Conservation (phyloP, 345 rosid genomes). For the Triadica sebifera region DNA sequence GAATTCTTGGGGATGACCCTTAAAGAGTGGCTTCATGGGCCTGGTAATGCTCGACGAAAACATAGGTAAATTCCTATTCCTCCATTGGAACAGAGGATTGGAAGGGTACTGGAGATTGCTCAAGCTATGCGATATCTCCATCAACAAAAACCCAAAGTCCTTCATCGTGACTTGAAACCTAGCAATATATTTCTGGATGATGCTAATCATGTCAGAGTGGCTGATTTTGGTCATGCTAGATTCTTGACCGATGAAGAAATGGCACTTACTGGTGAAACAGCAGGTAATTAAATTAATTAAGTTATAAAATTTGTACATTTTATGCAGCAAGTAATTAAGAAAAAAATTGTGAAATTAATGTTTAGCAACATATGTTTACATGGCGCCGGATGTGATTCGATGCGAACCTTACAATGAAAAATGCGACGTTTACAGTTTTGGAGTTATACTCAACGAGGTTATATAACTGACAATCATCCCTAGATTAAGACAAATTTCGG, state of each 20-base stretch:
- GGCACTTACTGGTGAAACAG: conserved; percentile 58
- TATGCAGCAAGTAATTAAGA: conserved; percentile 8
- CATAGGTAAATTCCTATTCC: conserved; percentile 42
- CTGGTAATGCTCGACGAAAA: conserved; percentile 20
- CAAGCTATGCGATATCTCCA: conserved; percentile 68
- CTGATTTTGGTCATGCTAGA: conserved; percentile 67
- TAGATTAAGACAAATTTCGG: conserved; percentile 40
- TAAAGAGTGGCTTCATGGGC: conserved; percentile 62
- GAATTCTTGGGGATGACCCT: conserved; percentile 46
- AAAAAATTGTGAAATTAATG: too few relatives aligned
- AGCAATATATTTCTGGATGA: conserved; percentile 60
- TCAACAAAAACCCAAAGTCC: conserved; percentile 54
- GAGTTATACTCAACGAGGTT: conserved; percentile 49
- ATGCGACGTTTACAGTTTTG: conserved; percentile 58
- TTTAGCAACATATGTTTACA: conserved; percentile 57
- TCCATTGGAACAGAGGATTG: conserved; percentile 39
- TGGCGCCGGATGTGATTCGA: conserved; percentile 61
- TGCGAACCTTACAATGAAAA: conserved; percentile 62
- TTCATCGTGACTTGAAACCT: conserved; percentile 66
- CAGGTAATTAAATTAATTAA: conserved; percentile 36
- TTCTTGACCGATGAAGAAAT: conserved; percentile 41
- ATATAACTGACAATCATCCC: conserved; percentile 46
- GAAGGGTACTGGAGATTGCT: conserved; percentile 50
- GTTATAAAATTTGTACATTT: too few relatives aligned
- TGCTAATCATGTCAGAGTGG: conserved; percentile 46